These are phyloP conservation scores for Colletotrichum somersetense DNA, from an alignment of 2,329 filamentous ascomycete species.

Conservation along the genomic window DNA sequence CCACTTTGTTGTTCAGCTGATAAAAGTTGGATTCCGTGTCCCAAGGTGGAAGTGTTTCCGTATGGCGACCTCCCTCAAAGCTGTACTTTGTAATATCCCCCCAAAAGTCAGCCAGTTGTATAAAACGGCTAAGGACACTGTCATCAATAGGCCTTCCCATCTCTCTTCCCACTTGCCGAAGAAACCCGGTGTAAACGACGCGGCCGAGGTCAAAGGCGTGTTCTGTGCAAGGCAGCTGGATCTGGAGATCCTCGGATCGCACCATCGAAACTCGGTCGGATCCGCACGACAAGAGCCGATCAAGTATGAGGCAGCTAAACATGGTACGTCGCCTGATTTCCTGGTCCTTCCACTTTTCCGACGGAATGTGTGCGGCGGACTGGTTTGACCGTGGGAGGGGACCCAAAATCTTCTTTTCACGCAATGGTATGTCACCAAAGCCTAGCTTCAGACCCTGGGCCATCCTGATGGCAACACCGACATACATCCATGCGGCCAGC, in stretches of 20 bases:
- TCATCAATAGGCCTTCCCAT: constrained; percentile 52
- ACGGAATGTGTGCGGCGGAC: constrained; percentile 26
- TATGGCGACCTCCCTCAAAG: constrained; percentile 64
- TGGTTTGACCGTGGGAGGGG: constrained; percentile 37
- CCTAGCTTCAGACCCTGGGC: constrained; percentile 72
- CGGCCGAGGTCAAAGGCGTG: constrained; percentile 72
- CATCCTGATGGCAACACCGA: constrained; percentile 74
- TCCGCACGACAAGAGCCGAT: constrained; percentile 76
- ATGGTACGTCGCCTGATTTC: constrained; percentile 78
- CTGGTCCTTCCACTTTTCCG: constrained; percentile 52
- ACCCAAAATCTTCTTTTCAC: constrained; percentile 39
- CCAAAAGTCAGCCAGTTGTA: constrained; percentile 71
- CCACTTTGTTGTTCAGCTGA: constrained; percentile 63
- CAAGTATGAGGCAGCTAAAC: constrained; percentile 81
- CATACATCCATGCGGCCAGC: constrained; percentile 73
- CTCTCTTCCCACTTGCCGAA: constrained; percentile 48
- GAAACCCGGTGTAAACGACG: constrained; percentile 66
- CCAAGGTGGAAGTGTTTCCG: constrained; percentile 69
- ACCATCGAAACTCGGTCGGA: constrained; percentile 72
- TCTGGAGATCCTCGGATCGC: constrained; percentile 68
- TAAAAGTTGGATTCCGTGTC: constrained; percentile 66
- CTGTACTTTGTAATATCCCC: constrained; percentile 70
- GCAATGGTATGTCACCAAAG: constrained; percentile 61
- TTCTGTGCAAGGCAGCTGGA: constrained; percentile 77
- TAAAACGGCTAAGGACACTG: constrained; percentile 65